phyloP scores from a whole-genome alignment of 148 eudicot genomes.

The Suaeda aralocaspica region DNA sequence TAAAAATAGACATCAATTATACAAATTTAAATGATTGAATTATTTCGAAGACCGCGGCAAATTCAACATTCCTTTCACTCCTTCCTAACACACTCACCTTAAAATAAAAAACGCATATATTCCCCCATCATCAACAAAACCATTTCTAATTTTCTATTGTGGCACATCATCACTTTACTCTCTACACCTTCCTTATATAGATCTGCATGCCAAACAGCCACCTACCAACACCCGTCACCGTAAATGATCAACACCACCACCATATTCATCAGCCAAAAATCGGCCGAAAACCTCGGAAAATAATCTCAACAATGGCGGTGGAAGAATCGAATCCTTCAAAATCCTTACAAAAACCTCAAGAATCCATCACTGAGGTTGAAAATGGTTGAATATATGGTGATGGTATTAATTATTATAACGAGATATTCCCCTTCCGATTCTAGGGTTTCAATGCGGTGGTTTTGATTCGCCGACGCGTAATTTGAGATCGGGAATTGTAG shows the following conservation, averaged over 20 bases:
- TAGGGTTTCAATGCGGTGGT: slow-evolving; percentile 31
- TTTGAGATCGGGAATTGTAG: slow-evolving; percentile 25
- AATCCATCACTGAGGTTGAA: slow-evolving; percentile 33
- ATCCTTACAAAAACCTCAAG: slow-evolving; percentile 36
- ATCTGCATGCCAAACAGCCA: neutral
- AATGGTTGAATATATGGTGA: slow-evolving; percentile 25
- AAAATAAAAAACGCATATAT: too few species aligned
- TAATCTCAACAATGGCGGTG: neutral
- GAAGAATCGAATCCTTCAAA: slow-evolving; percentile 28
- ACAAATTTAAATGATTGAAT: too few species aligned
- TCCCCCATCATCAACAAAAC: too few species aligned
- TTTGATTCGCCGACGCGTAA: neutral
- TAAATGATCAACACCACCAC: neutral
- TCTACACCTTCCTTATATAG: neutral
- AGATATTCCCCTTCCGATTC: slow-evolving; percentile 3
- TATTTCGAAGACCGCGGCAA: too few species aligned
- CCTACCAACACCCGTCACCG: neutral
- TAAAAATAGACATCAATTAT: too few species aligned
- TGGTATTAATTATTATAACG: too few species aligned
- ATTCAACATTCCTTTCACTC: too few species aligned
- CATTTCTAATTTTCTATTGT: neutral
- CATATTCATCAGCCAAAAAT: neutral
- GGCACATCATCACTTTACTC: slow-evolving; percentile 11
- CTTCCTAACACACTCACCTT: too few species aligned
- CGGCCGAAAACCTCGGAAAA: neutral